Evolutionary conservation across 108 stramenopile species (phyloP).

Genomic region (Cyclostephanos tholiformis): DNA sequence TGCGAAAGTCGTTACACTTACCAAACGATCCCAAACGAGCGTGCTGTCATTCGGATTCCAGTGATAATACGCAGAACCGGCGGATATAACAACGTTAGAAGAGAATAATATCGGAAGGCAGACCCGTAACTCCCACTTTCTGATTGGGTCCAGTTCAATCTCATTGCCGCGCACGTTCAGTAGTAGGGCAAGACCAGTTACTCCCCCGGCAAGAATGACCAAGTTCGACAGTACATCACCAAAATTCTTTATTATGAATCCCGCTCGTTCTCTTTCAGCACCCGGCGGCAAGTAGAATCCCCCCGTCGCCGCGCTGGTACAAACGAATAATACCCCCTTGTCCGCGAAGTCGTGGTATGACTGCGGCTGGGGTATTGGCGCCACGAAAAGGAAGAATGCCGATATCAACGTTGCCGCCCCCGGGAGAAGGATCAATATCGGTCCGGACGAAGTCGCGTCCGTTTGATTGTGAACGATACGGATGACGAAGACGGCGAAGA

Average conservation of each 20-base stretch:
- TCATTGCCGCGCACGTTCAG: background rate
- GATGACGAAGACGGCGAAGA: too few relatives aligned
- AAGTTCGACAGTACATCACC: slow-evolving; percentile 26
- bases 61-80: slow-evolving; percentile 40
- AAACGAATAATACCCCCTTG: slow-evolving; percentile 19
- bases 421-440: too few relatives aligned
- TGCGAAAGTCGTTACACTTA: too few relatives aligned
- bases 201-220: slow-evolving; percentile 24
- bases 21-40: slow-evolving; percentile 41
- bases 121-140: slow-evolving; percentile 11
- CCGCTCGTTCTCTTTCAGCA: background rate
- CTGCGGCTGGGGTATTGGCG: slow-evolving; percentile 23
- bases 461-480: too few relatives aligned
- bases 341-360: slow-evolving; percentile 30
- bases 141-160: background rate
- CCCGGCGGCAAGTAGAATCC: slow-evolving; percentile 15
- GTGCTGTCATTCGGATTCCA: slow-evolving; percentile 33
- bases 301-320: slow-evolving; percentile 6
- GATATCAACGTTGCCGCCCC: too few relatives aligned
- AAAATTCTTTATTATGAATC: slow-evolving; percentile 24
- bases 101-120: slow-evolving; percentile 36
- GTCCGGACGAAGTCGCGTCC: too few relatives aligned
- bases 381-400: slow-evolving; percentile 28
- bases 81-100: slow-evolving; percentile 23
- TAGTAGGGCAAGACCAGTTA: slow-evolving; percentile 19